Evolutionary conservation across 2,329 filamentous ascomycete species (phyloP).

Genomic region (Diaporthe sp.): DNA sequence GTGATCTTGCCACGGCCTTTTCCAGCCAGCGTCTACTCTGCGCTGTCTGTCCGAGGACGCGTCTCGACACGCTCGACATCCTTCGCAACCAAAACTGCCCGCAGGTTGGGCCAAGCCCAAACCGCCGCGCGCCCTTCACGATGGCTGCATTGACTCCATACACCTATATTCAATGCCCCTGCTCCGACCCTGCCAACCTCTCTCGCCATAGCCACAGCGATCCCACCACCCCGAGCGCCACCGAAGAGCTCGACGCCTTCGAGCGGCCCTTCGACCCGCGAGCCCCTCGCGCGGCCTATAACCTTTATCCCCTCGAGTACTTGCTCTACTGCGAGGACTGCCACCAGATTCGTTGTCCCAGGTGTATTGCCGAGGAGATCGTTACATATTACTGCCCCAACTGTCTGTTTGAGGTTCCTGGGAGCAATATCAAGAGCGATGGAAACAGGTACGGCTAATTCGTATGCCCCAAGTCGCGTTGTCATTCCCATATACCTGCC

Average conservation of each 20-base stretch:
- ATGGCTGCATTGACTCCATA: constrained; percentile 72
- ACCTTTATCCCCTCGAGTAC: constrained; percentile 92
- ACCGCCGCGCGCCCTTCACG: background rate
- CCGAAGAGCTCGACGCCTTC: constrained; percentile 71
- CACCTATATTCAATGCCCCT: constrained; percentile 77
- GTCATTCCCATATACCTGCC: background rate
- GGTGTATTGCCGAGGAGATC: constrained; percentile 94
- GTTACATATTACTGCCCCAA: constrained; percentile 96
- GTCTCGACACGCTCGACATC: background rate
- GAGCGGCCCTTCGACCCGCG: constrained; percentile 89
- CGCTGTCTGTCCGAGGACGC: background rate
- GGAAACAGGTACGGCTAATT: constrained; percentile 81
- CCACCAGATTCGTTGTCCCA: constrained; percentile 92
- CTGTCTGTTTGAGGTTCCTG: constrained; percentile 96
- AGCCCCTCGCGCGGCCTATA: constrained; percentile 88
- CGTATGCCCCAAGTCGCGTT: background rate
- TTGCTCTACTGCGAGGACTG: constrained; percentile 98
- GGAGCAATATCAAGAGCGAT: constrained; percentile 91
- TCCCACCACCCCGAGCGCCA: constrained; percentile 35
- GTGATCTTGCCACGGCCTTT: background rate
- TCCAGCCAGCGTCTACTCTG: background rate
- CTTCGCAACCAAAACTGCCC: background rate
- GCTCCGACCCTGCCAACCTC: constrained; percentile 62
- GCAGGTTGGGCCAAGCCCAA: no score
- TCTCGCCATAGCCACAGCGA: constrained; percentile 48